Conservation (phyloP, 768 basidiomycete genomes). For the Lactarius hatsudake region DNA sequence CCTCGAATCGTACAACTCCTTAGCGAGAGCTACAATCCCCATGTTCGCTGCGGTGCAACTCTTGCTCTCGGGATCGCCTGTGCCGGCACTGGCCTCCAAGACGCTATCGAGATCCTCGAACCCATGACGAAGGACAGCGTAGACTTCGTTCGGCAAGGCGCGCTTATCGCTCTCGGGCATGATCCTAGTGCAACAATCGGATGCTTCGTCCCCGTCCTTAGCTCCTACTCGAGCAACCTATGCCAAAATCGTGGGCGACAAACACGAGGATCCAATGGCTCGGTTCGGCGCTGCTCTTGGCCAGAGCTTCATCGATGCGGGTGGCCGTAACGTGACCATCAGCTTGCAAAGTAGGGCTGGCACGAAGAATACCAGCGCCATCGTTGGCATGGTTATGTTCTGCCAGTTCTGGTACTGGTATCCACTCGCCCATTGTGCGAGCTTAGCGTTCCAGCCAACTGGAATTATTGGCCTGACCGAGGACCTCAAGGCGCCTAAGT, state of each 20-base stretch:
- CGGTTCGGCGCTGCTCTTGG: slow-evolving; percentile 95
- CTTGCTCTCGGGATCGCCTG: slow-evolving; percentile 96
- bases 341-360: slow-evolving; percentile 91
- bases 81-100: slow-evolving; percentile 95
- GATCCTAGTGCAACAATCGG: slow-evolving; percentile 95
- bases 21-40: slow-evolving; percentile 98
- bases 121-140: slow-evolving; percentile 98
- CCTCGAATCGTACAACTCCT: slow-evolving; percentile 95
- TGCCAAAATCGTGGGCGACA: slow-evolving; percentile 86
- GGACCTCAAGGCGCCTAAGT: slow-evolving; percentile 87
- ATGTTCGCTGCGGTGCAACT: slow-evolving; percentile 95
- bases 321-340: slow-evolving; percentile 94
- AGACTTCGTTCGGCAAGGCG: slow-evolving; percentile 98
- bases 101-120: slow-evolving; percentile 94
- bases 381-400: slow-evolving; percentile 98
- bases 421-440: slow-evolving; percentile 90
- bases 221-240: slow-evolving; percentile 81
- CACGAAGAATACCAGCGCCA: slow-evolving; percentile 87
- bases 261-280: slow-evolving; percentile 98
- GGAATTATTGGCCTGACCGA: slow-evolving; percentile 90
- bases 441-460: slow-evolving; percentile 92
- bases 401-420: slow-evolving; percentile 99
- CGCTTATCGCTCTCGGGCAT: slow-evolving; percentile 94
- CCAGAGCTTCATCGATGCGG: slow-evolving; percentile 97
- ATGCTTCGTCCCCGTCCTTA: slow-evolving; percentile 81